These are phyloP conservation scores for Claviceps purpurea DNA, from an alignment of 2,329 filamentous ascomycete genomes.

Conservation along the genomic window DNA sequence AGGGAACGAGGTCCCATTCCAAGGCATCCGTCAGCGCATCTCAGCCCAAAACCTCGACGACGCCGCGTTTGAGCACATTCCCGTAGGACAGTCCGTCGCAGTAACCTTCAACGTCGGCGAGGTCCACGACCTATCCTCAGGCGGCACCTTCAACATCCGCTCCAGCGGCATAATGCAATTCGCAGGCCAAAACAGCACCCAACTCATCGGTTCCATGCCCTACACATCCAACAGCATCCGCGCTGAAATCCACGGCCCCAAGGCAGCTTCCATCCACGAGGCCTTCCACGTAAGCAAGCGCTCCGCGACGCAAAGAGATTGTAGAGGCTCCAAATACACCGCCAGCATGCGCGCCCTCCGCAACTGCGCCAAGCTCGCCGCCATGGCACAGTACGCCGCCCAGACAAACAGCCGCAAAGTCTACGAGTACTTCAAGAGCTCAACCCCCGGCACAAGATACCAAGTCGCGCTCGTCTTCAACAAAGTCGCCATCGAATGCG, in stretches of 20 bases:
- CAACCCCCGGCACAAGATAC: slow-evolving; percentile 26
- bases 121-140: slow-evolving; percentile 35
- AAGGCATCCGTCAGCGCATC: slow-evolving; percentile 26
- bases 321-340: slow-evolving; percentile 32
- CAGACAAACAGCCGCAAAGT: slow-evolving; percentile 37
- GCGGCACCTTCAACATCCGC: slow-evolving; percentile 42
- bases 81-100: slow-evolving; percentile 34
- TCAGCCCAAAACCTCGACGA: slow-evolving; percentile 23
- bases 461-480: slow-evolving; percentile 38
- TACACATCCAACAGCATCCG: slow-evolving; percentile 48
- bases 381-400: slow-evolving; percentile 36
- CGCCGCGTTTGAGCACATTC: slow-evolving; percentile 36
- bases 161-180: slow-evolving; percentile 43
- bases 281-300: slow-evolving; percentile 35
- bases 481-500: slow-evolving; percentile 41
- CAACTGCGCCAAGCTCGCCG: slow-evolving; percentile 41
- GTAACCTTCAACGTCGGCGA: slow-evolving; percentile 40
- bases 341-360: slow-evolving; percentile 36
- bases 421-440: slow-evolving; percentile 51
- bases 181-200: slow-evolving; percentile 34
- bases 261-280: slow-evolving; percentile 36
- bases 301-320: slow-evolving; percentile 37
- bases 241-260: slow-evolving; percentile 41
- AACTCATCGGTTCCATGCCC: slow-evolving; percentile 38
- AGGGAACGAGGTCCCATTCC: slow-evolving; percentile 32